Percentiles rank a stretch among this genome's conserved stretches.
These are phyloP conservation scores for Drechslerella coelobrocha DNA, from an alignment of 2,329 filamentous ascomycete species.

Conservation along the genomic window DNA sequence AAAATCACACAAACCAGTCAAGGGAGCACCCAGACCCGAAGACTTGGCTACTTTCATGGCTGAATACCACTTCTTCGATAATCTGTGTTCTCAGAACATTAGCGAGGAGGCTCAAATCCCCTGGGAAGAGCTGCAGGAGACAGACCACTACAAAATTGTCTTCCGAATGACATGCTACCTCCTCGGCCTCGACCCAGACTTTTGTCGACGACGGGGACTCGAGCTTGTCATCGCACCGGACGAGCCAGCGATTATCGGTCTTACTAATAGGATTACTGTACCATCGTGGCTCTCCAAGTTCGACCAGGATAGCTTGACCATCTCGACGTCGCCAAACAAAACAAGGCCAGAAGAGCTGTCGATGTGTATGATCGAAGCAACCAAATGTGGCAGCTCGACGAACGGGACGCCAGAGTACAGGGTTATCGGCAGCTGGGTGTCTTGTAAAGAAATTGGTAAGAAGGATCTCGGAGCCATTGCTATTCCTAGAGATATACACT, in stretches of 20 bases:
- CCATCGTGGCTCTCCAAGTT: slow-evolving; percentile 43
- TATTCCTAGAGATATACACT: slow-evolving; percentile 43
- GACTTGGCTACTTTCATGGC: slow-evolving; percentile 30
- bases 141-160: slow-evolving; percentile 40
- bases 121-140: slow-evolving; percentile 35
- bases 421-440: slow-evolving; percentile 44
- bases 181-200: slow-evolving; percentile 41
- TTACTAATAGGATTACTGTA: slow-evolving; percentile 42
- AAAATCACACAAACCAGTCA: slow-evolving; percentile 11
- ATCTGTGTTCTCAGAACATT: slow-evolving; percentile 38
- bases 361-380: slow-evolving; percentile 44
- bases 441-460: slow-evolving; percentile 27
- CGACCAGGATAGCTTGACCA: slow-evolving; percentile 35
- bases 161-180: slow-evolving; percentile 41
- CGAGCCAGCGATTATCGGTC: slow-evolving; percentile 42
- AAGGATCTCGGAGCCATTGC: slow-evolving; percentile 42
- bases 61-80: slow-evolving; percentile 46
- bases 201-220: slow-evolving; percentile 30
- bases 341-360: slow-evolving; percentile 23
- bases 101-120: slow-evolving; percentile 34
- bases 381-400: slow-evolving; percentile 21
- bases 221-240: slow-evolving; percentile 45
- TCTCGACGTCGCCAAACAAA: slow-evolving; percentile 35
- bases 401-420: slow-evolving; percentile 28
- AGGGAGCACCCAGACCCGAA: slow-evolving; percentile 15